Evolutionary conservation across 441 rosid species (phyloP).

Genomic region (Croton laevigatus): DNA sequence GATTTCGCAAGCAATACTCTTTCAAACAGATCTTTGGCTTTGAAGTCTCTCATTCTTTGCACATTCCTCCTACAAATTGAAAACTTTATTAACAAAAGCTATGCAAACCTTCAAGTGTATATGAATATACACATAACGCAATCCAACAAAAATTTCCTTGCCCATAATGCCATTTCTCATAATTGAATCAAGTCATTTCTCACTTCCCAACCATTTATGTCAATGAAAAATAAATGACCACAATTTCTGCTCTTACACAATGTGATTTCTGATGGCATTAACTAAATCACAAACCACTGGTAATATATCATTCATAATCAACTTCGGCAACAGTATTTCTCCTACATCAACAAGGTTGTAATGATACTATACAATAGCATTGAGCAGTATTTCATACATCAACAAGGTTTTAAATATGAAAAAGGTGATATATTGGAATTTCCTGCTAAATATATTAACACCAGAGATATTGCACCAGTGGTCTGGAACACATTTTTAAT

Average conservation of each 20-base stretch:
- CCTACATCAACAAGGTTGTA: background rate
- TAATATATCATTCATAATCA: background rate
- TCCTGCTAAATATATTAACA: background rate
- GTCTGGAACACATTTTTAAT: background rate
- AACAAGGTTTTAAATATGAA: background rate
- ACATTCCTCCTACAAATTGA: conserved; percentile 56
- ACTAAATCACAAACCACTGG: background rate
- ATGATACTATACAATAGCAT: background rate
- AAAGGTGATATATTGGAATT: background rate
- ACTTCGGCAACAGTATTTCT: background rate
- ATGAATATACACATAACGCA: background rate
- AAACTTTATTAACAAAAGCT: conserved; percentile 11
- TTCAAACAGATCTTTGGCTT: conserved; percentile 25
- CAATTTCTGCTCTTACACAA: background rate
- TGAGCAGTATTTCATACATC: background rate
- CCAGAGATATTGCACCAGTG: background rate
- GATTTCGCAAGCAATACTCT: conserved; percentile 17
- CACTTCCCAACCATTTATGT: background rate
- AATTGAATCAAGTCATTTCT: background rate
- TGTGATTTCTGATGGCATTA: background rate
- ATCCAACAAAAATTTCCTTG: background rate
- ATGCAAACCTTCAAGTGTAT: background rate
- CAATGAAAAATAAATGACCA: background rate
- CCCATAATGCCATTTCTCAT: background rate
- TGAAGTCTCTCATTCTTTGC: conserved; percentile 49